Evolutionary conservation across 768 basidiomycete species (phyloP), one percentile per base, ranked within the genome.

Genomic region (Calocybe indica): DNA sequence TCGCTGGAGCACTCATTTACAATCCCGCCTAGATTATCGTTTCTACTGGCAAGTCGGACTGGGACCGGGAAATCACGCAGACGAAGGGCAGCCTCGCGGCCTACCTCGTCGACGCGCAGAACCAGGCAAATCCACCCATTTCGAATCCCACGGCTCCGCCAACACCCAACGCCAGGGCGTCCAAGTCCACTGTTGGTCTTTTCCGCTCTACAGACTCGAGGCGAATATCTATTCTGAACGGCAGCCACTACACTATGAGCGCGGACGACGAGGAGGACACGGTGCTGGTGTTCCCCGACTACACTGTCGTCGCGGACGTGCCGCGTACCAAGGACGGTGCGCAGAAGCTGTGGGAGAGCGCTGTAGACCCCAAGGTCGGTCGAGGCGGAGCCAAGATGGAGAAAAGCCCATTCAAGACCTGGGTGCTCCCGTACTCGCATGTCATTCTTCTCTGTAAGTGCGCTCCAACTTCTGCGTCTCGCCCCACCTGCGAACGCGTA

Each of bases 281-380:
- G 0, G 88, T 94, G 12, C 73, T 99, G 37, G 78, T 97, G 1
- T 81, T 99, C 56, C 95, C 95, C 5, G 95, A 99, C 65, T 98
- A 84, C 71, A 92, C 83, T 55, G 74, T 92, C 40, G 76, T 94
- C 29, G 75, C 80, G 2, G 83, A 85, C 44, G 82, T 97, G 10
- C 77, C 78, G 15, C 72, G 80, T 32, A 76, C 83, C 0, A 48
- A 61, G 10, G 70, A 75, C 1, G 88, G 88, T 22, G 93, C 92
- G 5, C 70, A 80, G 48, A 73, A 74, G 30, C 67, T 96, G 14
- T 92, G 83, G 79, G 66, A 75, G 31, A 66, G 70, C 28, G 75
- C 80, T 1, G 71, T 93, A 7, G 76, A 82, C 54, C 84, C 87
- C 1, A 65, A 65, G 3, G 61, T 83, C 5, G 72, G 74, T 43